These are phyloP conservation scores for Globisporangium cederbergense DNA, from an alignment of 352 stramenopile species.

Conservation along the genomic window DNA sequence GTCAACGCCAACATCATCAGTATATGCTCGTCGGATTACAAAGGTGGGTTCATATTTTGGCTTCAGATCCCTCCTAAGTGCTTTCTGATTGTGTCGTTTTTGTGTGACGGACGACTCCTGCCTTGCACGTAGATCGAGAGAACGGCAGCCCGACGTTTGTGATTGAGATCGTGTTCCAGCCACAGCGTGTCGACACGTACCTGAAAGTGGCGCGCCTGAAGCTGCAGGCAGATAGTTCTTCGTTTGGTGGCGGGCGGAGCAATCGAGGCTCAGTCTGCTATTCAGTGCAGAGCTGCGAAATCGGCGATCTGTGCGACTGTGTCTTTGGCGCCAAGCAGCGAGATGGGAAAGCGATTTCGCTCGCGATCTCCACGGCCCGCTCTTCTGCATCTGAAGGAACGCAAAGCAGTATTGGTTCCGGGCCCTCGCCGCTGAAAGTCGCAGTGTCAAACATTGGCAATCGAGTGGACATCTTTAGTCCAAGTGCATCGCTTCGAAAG, in stretches of 20 bases:
- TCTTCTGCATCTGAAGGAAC: not conserved
- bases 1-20: slow-evolving; percentile 46
- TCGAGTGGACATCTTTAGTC: slow-evolving; percentile 32
- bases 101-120: not conserved
- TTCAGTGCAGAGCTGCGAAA: slow-evolving; percentile 55
- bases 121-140: slow-evolving; percentile 42
- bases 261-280: slow-evolving; percentile 29
- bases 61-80: not conserved
- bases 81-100: not conserved
- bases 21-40: slow-evolving; percentile 59
- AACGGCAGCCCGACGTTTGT: slow-evolving; percentile 41
- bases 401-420: not conserved
- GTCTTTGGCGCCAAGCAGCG: slow-evolving; percentile 39
- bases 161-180: slow-evolving; percentile 65
- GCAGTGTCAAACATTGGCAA: slow-evolving; percentile 37
- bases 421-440: slow-evolving; percentile 24
- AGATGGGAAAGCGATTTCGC: slow-evolving; percentile 18
- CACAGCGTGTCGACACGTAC: slow-evolving; percentile 32
- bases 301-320: slow-evolving; percentile 39
- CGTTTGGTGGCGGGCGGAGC: slow-evolving; percentile 11
- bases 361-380: slow-evolving; percentile 30
- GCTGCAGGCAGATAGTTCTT: slow-evolving; percentile 41
- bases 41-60: slow-evolving; percentile 32
- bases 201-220: slow-evolving; percentile 57
- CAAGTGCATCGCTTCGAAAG: slow-evolving; percentile 32